A percentile compares a stretch with the other conserved stretches of the same genome.
Conservation (phyloP, 2,329 filamentous ascomycete species). For the Fulvia fulva region DNA sequence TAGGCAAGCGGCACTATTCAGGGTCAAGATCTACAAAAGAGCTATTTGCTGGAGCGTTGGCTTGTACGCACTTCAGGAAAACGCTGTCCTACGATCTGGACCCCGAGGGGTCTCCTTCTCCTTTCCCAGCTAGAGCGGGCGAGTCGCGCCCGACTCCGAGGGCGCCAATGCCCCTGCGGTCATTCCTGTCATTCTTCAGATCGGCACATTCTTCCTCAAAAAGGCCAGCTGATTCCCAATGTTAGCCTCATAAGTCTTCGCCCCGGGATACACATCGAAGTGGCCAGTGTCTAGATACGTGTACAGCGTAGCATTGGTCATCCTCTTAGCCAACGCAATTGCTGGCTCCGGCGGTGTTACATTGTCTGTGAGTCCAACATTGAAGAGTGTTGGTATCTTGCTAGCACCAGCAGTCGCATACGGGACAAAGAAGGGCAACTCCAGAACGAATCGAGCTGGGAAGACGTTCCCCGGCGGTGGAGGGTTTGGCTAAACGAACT, state of each 20-base stretch:
- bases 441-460: conserved; percentile 3
- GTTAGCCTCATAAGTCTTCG: conserved; percentile 3
- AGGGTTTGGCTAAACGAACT: conserved; percentile 5
- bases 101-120: too few relatives aligned
- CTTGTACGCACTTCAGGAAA: too few relatives aligned
- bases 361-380: background rate
- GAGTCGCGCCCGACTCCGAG: too few relatives aligned
- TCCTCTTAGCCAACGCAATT: background rate
- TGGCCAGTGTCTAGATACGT: background rate
- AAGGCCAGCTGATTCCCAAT: background rate
- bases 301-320: background rate
- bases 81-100: too few relatives aligned
- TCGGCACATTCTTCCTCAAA: background rate
- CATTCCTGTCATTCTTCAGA: background rate
- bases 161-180: too few relatives aligned
- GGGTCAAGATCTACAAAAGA: too few relatives aligned
- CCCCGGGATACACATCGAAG: conserved; percentile 6
- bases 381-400: conserved; percentile 3
- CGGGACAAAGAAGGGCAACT: conserved; percentile 5
- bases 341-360: background rate
- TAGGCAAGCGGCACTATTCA: too few relatives aligned
- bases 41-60: too few relatives aligned
- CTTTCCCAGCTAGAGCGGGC: too few relatives aligned
- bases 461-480: conserved; percentile 5
- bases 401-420: conserved; percentile 2